These are phyloP conservation scores for Ceraceosorus bombacis DNA, from an alignment of 1,284 basidiomycete species.

Conservation along the genomic window DNA sequence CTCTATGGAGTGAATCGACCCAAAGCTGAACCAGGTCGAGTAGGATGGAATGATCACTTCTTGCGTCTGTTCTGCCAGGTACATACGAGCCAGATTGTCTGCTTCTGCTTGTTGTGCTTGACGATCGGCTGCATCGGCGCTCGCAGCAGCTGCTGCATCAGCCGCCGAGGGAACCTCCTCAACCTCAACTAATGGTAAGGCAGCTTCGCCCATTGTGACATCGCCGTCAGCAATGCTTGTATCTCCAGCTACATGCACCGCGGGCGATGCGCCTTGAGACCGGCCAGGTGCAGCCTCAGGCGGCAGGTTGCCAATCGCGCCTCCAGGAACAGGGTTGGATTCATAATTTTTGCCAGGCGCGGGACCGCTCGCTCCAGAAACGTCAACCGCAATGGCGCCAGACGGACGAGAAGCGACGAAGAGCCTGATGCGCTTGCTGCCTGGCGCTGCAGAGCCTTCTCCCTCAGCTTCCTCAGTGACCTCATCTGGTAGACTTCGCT, in stretches of 20 bases:
- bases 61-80: slow-evolving; percentile 93
- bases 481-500: slow-evolving; percentile 43
- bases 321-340: slow-evolving; percentile 38
- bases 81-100: slow-evolving; percentile 80
- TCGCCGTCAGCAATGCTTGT: slow-evolving; percentile 31
- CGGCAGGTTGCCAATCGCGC: slow-evolving; percentile 43
- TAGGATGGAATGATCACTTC: slow-evolving; percentile 89
- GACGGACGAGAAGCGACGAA: slow-evolving; percentile 38
- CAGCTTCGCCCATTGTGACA: slow-evolving; percentile 24
- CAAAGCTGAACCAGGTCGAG: slow-evolving; percentile 95
- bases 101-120: slow-evolving; percentile 68
- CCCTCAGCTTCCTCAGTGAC: slow-evolving; percentile 29
- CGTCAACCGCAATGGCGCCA: slow-evolving; percentile 41
- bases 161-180: slow-evolving; percentile 48
- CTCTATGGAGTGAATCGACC: slow-evolving; percentile 85
- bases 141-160: slow-evolving; percentile 21
- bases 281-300: slow-evolving; percentile 19
- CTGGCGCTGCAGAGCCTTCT: slow-evolving; percentile 10
- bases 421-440: slow-evolving; percentile 44
- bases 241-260: slow-evolving; percentile 20
- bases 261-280: slow-evolving; percentile 14
- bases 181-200: neutral
- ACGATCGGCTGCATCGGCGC: slow-evolving; percentile 62
- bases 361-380: slow-evolving; percentile 36
- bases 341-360: slow-evolving; percentile 47